Conservation (phyloP, 2,329 filamentous ascomycete species). For the Bipolaris victoriae region DNA sequence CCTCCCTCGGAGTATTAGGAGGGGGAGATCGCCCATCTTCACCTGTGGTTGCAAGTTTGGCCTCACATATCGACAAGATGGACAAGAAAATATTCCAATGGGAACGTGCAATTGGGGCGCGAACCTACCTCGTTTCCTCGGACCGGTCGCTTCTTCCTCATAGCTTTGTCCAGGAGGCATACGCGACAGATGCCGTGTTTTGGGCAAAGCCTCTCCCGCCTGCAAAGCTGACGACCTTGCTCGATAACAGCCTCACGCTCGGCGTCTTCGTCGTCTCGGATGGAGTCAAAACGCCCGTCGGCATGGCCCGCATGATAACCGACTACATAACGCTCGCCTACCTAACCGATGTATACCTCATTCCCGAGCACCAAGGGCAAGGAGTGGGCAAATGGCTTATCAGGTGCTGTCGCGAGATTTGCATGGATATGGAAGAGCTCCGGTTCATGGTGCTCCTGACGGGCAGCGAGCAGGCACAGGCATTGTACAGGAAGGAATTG, state of each 20-base stretch:
- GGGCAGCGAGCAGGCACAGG: conserved; percentile 30
- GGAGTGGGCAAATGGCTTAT: conserved; percentile 72
- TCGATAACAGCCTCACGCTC: conserved; percentile 44
- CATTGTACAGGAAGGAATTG: conserved; percentile 36
- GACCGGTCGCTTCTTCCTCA: conserved; percentile 33
- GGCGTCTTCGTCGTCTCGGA: conserved; percentile 32
- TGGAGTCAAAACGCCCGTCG: conserved; percentile 53
- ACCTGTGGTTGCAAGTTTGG: background rate
- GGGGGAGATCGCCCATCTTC: background rate
- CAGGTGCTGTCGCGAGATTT: conserved; percentile 63
- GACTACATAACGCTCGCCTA: conserved; percentile 73
- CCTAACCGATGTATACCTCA: conserved; percentile 71
- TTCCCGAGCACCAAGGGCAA: conserved; percentile 63
- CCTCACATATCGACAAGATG: conserved; percentile 14
- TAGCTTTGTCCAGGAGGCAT: conserved; percentile 39
- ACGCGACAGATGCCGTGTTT: conserved; percentile 36
- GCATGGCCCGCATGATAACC: conserved; percentile 69
- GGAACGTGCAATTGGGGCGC: conserved; percentile 27
- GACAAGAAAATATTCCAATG: conserved; percentile 31
- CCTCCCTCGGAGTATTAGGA: background rate
- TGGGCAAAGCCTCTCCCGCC: conserved; percentile 39
- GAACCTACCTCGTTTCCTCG: conserved; percentile 39
- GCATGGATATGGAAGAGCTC: conserved; percentile 65
- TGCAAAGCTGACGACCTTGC: conserved; percentile 28
- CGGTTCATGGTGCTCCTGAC: conserved; percentile 49